A percentile compares a stretch with the other conserved stretches of the same genome.
These are phyloP conservation scores for Bipolaris zeicola DNA, from an alignment of 2,329 filamentous ascomycete genomes.

Conservation along the genomic window DNA sequence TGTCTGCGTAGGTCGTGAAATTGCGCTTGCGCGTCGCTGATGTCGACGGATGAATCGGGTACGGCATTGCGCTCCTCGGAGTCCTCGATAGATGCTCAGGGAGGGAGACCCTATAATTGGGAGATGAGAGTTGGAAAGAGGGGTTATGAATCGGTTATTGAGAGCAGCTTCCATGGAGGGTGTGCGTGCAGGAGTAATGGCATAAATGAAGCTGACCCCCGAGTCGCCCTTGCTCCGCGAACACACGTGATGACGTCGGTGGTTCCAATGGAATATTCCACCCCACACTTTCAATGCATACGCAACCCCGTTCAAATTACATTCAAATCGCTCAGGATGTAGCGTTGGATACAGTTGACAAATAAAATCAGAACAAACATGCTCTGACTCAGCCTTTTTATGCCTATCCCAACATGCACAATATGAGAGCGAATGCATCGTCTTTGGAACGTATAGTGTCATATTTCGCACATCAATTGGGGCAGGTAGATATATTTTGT, in stretches of 20 bases:
- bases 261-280: not conserved
- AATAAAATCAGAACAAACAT: not conserved
- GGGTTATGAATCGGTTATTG: not conserved
- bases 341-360: not conserved
- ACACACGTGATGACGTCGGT: slow-evolving; percentile 18
- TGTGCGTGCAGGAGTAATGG: slow-evolving; percentile 3
- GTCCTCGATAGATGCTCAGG: no score
- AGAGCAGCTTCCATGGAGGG: not conserved
- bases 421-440: not conserved
- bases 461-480: not conserved
- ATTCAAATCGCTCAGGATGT: no score
- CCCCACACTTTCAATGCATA: not conserved
- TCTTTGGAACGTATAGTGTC: not conserved
- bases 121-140: not conserved
- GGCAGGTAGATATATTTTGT: not conserved
- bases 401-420: not conserved
- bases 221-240: slow-evolving; percentile 9
- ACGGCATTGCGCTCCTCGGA: not conserved
- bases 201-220: not conserved
- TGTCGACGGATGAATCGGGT: not conserved
- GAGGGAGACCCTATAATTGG: not conserved
- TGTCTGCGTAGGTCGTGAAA: slow-evolving; percentile 14
- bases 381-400: not conserved
- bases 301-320: not conserved
- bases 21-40: slow-evolving; percentile 33